These are phyloP conservation scores for Aspergillus fructus DNA, from an alignment of 2,329 filamentous ascomycete species.

Conservation along the genomic window DNA sequence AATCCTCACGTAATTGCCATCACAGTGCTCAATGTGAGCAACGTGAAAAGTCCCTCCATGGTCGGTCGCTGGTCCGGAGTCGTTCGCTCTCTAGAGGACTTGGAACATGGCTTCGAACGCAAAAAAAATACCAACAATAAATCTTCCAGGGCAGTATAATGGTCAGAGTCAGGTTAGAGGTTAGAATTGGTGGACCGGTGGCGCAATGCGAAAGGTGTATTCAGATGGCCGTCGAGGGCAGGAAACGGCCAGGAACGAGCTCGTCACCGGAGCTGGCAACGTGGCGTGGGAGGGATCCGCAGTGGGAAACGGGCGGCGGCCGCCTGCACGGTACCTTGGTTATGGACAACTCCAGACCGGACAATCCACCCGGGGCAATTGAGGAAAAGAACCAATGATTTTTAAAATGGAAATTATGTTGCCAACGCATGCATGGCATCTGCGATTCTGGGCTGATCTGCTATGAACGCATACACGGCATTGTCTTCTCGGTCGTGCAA, in stretches of 20 bases:
- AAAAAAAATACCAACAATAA: not conserved
- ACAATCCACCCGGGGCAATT: not conserved
- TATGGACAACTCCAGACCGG: not conserved
- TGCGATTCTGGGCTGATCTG: not conserved
- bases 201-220: not conserved
- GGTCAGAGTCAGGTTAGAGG: not conserved
- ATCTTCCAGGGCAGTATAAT: not conserved
- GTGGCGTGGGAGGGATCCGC: slow-evolving; percentile 21
- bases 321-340: not conserved
- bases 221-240: not conserved
- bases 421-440: not conserved
- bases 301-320: slow-evolving; percentile 14
- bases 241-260: not conserved
- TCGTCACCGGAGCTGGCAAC: slow-evolving; percentile 14
- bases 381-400: not conserved
- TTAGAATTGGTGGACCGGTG: not conserved
- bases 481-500: not conserved
- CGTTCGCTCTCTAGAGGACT: slow-evolving; percentile 26
- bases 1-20: slow-evolving; percentile 64
- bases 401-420: not conserved
- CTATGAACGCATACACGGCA: not conserved
- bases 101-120: slow-evolving; percentile 29
- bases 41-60: slow-evolving; percentile 64
- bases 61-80: slow-evolving; percentile 37
- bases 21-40: slow-evolving; percentile 63